Percentiles rank a stretch among this genome's conserved stretches.
Evolutionary conservation across 331 rosid species (phyloP).

Genomic region (Arachis monticola): DNA sequence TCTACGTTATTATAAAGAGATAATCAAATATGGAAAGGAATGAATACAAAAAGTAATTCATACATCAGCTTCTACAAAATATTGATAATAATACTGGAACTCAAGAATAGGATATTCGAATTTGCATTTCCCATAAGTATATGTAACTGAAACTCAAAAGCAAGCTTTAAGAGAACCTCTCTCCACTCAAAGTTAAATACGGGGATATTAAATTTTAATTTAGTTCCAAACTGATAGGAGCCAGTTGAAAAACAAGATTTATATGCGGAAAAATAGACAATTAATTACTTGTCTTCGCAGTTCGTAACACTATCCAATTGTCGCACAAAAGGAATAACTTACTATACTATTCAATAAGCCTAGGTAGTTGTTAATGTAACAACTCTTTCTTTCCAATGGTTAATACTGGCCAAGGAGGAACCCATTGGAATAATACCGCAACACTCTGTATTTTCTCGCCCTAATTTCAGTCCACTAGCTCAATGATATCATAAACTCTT

Average conservation of each 20-base stretch:
- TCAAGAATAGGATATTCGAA: no score
- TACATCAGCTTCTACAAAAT: conserved; percentile 10
- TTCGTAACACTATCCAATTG: background rate
- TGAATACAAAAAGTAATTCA: conserved; percentile 3
- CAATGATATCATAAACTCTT: background rate
- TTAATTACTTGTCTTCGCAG: background rate
- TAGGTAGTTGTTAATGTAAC: background rate
- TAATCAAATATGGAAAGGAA: no score
- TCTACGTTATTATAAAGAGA: no score
- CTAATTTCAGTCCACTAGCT: background rate
- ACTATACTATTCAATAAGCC: background rate
- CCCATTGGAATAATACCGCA: background rate
- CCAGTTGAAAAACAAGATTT: background rate
- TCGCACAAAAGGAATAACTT: background rate
- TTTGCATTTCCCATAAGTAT: background rate
- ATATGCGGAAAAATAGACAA: background rate
- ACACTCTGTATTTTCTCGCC: background rate
- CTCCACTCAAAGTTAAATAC: background rate
- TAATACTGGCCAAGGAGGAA: background rate
- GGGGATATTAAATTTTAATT: background rate
- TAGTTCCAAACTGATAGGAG: background rate
- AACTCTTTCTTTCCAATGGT: background rate
- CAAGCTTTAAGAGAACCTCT: background rate
- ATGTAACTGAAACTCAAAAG: background rate
- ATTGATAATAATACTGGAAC: background rate